Conservation (phyloP, 1,284 basidiomycete genomes). For the Cutaneotrichosporon arboriforme region DNA sequence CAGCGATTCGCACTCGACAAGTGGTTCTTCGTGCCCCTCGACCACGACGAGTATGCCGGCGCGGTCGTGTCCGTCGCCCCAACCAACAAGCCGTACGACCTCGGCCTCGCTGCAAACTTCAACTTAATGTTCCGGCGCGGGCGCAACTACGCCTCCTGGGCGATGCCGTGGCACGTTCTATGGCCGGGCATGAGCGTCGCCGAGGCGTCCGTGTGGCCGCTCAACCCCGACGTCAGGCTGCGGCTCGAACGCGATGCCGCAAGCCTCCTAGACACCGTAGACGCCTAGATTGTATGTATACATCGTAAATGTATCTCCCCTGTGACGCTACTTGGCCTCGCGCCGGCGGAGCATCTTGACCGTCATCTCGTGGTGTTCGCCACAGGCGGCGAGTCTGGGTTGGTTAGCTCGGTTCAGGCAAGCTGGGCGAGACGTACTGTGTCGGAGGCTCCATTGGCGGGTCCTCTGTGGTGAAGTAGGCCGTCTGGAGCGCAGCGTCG, state of each 20-base stretch:
- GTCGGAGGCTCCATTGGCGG: constrained; percentile 69
- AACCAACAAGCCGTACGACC: constrained; percentile 30
- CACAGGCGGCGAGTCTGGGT: constrained; percentile 30
- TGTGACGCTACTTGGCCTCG: constrained; percentile 9
- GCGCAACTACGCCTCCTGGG: constrained; percentile 17
- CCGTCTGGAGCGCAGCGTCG: constrained; percentile 66
- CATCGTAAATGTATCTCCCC: neutral
- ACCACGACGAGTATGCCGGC: constrained; percentile 8
- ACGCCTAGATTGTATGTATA: neutral
- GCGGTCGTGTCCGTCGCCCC: constrained; percentile 17
- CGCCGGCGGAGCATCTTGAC: constrained; percentile 30
- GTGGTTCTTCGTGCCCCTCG: constrained; percentile 34
- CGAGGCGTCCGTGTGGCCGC: neutral
- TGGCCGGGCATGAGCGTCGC: constrained; percentile 13
- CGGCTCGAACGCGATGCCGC: neutral
- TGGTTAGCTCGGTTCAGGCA: neutral
- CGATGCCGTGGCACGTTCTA: constrained; percentile 30
- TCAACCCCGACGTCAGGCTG: neutral
- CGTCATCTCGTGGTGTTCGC: constrained; percentile 48
- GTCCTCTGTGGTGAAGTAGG: constrained; percentile 76
- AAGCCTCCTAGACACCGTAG: neutral
- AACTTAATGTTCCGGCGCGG: constrained; percentile 20
- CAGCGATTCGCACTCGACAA: constrained; percentile 15
- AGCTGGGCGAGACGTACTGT: constrained; percentile 63
- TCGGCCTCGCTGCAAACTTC: constrained; percentile 24